Base-by-base conservation (phyloP, 768 basidiomycete genomes). In the Collybia nuda region DNA sequence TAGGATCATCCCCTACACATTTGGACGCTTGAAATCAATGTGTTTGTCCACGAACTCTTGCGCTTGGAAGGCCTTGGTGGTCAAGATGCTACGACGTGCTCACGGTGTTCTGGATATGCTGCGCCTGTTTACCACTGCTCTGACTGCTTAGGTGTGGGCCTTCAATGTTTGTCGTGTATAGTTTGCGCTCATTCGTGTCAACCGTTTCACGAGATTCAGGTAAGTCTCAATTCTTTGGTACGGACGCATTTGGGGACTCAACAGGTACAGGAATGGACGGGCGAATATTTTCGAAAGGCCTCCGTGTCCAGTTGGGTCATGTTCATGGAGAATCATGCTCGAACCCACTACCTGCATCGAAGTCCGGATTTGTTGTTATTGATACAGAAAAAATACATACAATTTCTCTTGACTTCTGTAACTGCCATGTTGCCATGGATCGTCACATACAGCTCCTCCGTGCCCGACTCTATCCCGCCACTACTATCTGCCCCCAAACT, bases 401-500 rank as follows among this genome's bases (percentile, higher is more conserved):
- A 1, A 60, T 72, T 1, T 41, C 22, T 6, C 32, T 71, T 1
- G 56, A 62, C 43, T 72, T 60, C 47, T 73, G 71, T 47, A 54
- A 50, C 2, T 73, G 71, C 51, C 54, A 59, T 3, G 24, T 46
- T 1, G 17, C 29, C 32, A 19, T 43, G 7, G 45, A 52, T 1
- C 60, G 44, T 2, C 38, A 50, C 9, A 48, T 55, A 2, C 71
- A 72, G 50, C 56, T 72, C 15, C 59, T 70, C 9, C 61, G 58
- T 0, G 44, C 39, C 23, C 47, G 62, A 9, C 61, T 56, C 40
- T 71, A 59, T 44, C 72, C 73, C 1, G 65, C 71, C 0, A 74
- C 67, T 1, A 41, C 54, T 2, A 22, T 44, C 0, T 24, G 58
- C 2, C 72, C 72, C 5, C 46, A 56, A 15, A 68, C 67, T 2